Percentiles rank a stretch among this genome's conserved stretches.
These are phyloP conservation scores for Neurospora sp. DNA, from an alignment of 495 filamentous ascomycete species.

Conservation along the genomic window DNA sequence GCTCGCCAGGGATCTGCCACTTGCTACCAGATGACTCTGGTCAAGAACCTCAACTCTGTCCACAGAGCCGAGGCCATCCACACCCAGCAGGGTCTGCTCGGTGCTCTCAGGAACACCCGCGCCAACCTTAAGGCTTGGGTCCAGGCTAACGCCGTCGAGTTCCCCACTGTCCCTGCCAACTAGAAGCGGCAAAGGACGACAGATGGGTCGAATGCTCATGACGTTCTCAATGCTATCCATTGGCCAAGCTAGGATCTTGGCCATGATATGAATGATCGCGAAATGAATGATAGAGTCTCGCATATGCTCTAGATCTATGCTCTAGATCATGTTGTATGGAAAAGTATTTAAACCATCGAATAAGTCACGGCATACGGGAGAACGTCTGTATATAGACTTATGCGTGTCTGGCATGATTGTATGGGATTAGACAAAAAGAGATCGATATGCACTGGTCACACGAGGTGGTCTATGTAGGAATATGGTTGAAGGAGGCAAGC, in stretches of 20 bases:
- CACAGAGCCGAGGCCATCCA: conserved; percentile 84
- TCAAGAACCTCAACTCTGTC: conserved; percentile 97
- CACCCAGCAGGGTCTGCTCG: conserved; percentile 65
- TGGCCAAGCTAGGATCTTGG: not conserved
- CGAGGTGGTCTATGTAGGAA: not conserved
- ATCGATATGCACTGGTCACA: not conserved
- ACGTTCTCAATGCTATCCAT: not conserved
- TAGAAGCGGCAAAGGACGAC: conserved; percentile 10
- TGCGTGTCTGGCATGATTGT: not conserved
- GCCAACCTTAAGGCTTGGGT: conserved; percentile 35
- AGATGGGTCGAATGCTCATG: not conserved
- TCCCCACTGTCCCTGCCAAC: conserved; percentile 29
- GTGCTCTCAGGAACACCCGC: conserved; percentile 46
- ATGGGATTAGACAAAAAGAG: not conserved
- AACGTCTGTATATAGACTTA: not conserved
- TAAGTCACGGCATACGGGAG: not conserved
- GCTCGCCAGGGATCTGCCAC: conserved; percentile 88
- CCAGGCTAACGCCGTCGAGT: conserved; percentile 33
- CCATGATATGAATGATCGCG: not conserved
- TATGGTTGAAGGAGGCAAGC: not conserved
- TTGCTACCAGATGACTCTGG: conserved; percentile 89
- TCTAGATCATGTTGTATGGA: not conserved
- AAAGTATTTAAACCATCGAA: not conserved
- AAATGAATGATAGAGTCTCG: not conserved
- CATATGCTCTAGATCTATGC: not conserved